Evolutionary conservation across 108 stramenopile genomes (phyloP).

Genomic region (Skeletonema grethae): DNA sequence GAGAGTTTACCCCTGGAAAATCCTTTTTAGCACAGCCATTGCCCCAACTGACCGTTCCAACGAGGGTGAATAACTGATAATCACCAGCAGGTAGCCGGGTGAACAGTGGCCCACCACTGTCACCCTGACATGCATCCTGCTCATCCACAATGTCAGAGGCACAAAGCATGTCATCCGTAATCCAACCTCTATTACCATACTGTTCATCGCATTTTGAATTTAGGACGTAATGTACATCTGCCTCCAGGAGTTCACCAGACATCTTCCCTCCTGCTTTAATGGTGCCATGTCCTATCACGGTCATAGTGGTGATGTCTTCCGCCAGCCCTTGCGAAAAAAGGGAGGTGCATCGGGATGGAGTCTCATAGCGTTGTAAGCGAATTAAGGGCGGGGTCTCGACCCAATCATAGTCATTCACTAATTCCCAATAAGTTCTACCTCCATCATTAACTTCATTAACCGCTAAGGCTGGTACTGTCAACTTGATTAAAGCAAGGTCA

Average conservation of each 20-base stretch:
- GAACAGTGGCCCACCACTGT: slow-evolving; percentile 42
- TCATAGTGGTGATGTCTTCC: slow-evolving; percentile 6
- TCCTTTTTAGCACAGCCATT: slow-evolving; percentile 28
- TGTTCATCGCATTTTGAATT: slow-evolving; percentile 16
- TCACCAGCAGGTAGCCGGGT: slow-evolving; percentile 1
- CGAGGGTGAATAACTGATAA: not conserved
- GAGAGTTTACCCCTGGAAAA: slow-evolving; percentile 43
- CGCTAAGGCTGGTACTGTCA: not conserved
- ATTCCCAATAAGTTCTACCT: slow-evolving; percentile 5
- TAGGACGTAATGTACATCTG: slow-evolving; percentile 20
- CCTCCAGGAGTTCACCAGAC: slow-evolving; percentile 11
- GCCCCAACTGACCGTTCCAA: slow-evolving; percentile 39
- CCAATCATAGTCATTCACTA: slow-evolving; percentile 14
- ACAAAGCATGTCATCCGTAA: slow-evolving; percentile 42
- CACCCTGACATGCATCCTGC: slow-evolving; percentile 48
- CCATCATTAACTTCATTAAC: not conserved
- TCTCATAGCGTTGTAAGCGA: slow-evolving; percentile 32
- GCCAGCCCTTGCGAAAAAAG: slow-evolving; percentile 6
- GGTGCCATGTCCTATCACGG: slow-evolving; percentile 23
- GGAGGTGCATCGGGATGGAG: not conserved
- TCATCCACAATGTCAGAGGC: slow-evolving; percentile 22
- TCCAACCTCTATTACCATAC: slow-evolving; percentile 7
- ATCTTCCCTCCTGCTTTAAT: not conserved
- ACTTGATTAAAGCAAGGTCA: not conserved
- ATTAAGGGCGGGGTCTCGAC: slow-evolving; percentile 14